Evolutionary conservation across 805 yeast genomes (phyloP), one percentile per base, ranked within the genome.

Genomic region (Starmerella bombicola): DNA sequence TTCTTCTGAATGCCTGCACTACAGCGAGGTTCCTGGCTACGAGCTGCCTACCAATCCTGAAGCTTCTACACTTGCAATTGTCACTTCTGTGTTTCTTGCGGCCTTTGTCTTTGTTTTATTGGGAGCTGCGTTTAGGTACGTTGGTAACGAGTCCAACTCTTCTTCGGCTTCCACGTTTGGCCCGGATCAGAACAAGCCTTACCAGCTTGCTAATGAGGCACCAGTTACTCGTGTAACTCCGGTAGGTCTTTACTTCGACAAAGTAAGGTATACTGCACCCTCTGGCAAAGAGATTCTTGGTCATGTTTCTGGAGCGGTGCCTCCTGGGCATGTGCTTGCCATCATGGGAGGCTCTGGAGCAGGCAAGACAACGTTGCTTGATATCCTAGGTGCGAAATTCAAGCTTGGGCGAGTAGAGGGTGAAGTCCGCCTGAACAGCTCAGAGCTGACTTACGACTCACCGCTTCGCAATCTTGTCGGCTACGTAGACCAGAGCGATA

Each of bases 321-420:
- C 74, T 38, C 94, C 96, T 2, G 80, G 95, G 29, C 85, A 85
- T 57, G 80, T 93, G 46, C 59, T 85, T 57, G 97, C 98, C 0
- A 84, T 91, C 31, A 83, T 91, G 94, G 98, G 98, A 33, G 96
- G 96, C 1, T 86, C 96, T 0, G 98, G 98, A 37, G 97, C 98
- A 12, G 98, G 98, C 38, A 91, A 91, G 57, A 88, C 98, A 1
- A 88, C 98, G 0, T 63, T 91, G 32, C 64, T 91, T 38, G 98
- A 91, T 56, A 85, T 91, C 44, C 64, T 91, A 41, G 97, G 97
- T 0, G 80, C 78, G 35, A 91, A 88, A 56, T 73, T 76, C 55
- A 91, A 88, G 55, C 69, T 76, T 25, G 98, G 98, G 2, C 47
- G 49, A 1, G 69, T 74, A 8, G 51, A 65, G 1, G 96, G 95